Percentiles rank a stretch among this genome's conserved stretches.
Evolutionary conservation across 768 basidiomycete genomes (phyloP).

Genomic region (Calvatia gigantea): DNA sequence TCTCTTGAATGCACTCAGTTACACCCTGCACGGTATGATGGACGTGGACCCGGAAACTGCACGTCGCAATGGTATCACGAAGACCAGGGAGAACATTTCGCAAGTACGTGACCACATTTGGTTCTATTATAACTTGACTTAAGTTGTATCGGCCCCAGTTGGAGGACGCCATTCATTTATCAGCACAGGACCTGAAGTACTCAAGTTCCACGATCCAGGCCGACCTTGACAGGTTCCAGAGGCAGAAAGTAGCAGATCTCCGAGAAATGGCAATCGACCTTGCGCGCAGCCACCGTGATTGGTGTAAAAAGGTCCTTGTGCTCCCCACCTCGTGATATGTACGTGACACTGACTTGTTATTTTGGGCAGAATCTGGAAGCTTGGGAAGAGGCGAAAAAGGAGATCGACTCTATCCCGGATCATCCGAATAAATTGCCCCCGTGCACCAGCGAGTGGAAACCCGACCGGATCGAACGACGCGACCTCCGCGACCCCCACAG

Average conservation of each 20-base stretch:
- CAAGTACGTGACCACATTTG: conserved; percentile 51
- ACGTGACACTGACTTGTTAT: background rate
- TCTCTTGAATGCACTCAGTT: conserved; percentile 85
- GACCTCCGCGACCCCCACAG: conserved; percentile 26
- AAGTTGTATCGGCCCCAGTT: conserved; percentile 47
- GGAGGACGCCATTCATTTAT: conserved; percentile 90
- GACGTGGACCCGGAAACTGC: conserved; percentile 98
- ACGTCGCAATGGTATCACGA: conserved; percentile 87
- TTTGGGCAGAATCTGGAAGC: conserved; percentile 86
- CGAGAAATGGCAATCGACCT: conserved; percentile 91
- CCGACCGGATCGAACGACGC: conserved; percentile 23
- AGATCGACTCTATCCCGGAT: conserved; percentile 85
- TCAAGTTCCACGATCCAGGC: conserved; percentile 95
- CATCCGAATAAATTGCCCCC: conserved; percentile 76
- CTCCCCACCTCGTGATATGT: conserved; percentile 7
- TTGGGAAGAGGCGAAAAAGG: conserved; percentile 94
- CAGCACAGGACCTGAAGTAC: conserved; percentile 93
- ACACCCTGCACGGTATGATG: conserved; percentile 97
- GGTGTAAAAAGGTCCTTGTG: conserved; percentile 84
- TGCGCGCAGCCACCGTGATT: conserved; percentile 88
- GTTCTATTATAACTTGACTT: background rate
- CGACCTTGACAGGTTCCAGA: conserved; percentile 95
- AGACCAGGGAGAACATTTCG: conserved; percentile 92
- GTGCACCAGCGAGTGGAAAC: conserved; percentile 22
- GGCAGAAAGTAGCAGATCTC: conserved; percentile 96